A percentile compares a stretch with the other conserved stretches of the same genome.
These are phyloP conservation scores for Castanospermum australe DNA, from an alignment of 306 rosid genomes.

Conservation along the genomic window DNA sequence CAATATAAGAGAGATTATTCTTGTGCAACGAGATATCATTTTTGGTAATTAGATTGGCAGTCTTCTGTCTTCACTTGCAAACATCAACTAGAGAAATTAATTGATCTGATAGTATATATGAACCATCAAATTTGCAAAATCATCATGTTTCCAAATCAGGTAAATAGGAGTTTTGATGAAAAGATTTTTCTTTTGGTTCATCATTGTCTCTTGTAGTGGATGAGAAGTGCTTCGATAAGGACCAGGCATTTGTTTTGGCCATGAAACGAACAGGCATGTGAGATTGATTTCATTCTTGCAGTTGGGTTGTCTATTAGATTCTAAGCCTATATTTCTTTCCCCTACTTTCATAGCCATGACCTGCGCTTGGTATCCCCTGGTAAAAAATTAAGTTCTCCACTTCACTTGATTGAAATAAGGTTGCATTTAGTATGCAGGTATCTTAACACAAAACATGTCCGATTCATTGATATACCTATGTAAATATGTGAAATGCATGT, in stretches of 20 bases:
- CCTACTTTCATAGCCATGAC: background rate
- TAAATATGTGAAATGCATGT: background rate
- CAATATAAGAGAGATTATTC: background rate
- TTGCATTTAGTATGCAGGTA: background rate
- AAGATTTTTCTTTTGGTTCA: background rate
- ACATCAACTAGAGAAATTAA: background rate
- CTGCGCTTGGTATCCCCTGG: background rate
- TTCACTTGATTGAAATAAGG: background rate
- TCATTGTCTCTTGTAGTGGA: background rate
- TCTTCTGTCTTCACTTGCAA: background rate
- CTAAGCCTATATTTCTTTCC: background rate
- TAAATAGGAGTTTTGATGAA: background rate
- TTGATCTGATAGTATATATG: background rate
- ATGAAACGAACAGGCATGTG: background rate
- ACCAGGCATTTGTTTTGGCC: background rate
- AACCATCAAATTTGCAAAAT: background rate
- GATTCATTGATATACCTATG: background rate
- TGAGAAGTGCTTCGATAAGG: background rate
- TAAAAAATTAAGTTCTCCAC: background rate
- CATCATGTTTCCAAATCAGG: background rate
- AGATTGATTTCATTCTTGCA: background rate
- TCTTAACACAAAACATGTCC: background rate
- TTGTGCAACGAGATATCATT: background rate
- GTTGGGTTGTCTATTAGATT: background rate
- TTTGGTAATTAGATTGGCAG: background rate